Evolutionary conservation across 2,329 filamentous ascomycete genomes (phyloP), one percentile per base, ranked within the genome.

Genomic region (Cercospora sp.): DNA sequence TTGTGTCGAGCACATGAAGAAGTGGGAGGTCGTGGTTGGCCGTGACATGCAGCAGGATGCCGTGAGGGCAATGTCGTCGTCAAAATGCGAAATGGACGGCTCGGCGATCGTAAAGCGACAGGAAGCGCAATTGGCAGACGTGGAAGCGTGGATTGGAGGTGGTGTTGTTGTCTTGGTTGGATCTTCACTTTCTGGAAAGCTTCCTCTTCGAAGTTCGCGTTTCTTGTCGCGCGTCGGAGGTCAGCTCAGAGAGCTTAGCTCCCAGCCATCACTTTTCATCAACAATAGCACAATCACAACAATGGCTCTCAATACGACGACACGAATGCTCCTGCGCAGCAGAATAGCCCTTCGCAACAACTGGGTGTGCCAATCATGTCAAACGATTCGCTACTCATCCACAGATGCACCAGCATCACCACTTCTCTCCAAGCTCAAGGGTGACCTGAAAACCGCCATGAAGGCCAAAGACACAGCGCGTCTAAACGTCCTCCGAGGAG

Each of bases 401-500:
- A 68, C 74, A 18, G 59, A 77, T 5, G 65, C 77, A 6, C 57
- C 72, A 32, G 74, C 80, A 53, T 74, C 79, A n/a, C 77, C 79
- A 26, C 74, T 84, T 30, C 80, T 85, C 12, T 76, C 80, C 34
- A 82, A 82, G 68, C 76, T 85, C 61, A 78, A 82, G 34, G 71
- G 75, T 13, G 83, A 84, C 68, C 79, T 85, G 51, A 85, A 85
- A 70, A 79, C 73, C 5, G 82, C 83, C 34, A 81, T 85, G 79
- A 80, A 80, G 67, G 74, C 79, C n/a, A 84, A 84, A 74, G 81
- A 85, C 74, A 82, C 80, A 28, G 82, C 87, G 28, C 88, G 90
- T 2, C 86, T 94, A 28, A 82, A 86, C 45, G 90, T 92, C 43
- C 85, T 94, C 60, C 90, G 91, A 72, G 79, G 85, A 49, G 81